Evolutionary conservation across 2,329 filamentous ascomycete genomes (phyloP).

Genomic region (Aspergillus sp.): DNA sequence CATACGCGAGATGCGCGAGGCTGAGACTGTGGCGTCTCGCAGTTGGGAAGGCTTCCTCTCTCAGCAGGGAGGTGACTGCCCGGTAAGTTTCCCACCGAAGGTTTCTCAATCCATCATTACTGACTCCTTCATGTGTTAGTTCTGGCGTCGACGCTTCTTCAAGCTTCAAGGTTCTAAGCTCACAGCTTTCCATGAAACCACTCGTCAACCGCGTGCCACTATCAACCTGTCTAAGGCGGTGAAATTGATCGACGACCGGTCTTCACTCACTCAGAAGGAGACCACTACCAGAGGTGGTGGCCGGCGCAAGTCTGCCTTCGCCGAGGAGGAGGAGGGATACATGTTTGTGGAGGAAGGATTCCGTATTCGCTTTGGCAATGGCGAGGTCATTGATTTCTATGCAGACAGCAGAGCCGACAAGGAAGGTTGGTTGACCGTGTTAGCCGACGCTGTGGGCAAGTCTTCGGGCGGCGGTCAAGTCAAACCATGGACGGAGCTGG

Average conservation of each 20-base stretch:
- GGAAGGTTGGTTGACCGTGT: constrained; percentile 89
- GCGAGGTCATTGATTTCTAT: constrained; percentile 98
- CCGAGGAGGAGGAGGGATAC: constrained; percentile 97
- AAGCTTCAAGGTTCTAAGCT: constrained; percentile 87
- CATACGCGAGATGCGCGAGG: constrained; percentile 87
- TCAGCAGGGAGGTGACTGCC: constrained; percentile 96
- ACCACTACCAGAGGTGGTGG: constrained; percentile 72
- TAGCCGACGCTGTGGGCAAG: constrained; percentile 68
- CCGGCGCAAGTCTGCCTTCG: constrained; percentile 90
- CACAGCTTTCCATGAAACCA: constrained; percentile 94
- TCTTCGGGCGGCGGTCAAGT: constrained; percentile 41
- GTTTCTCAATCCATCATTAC: not conserved
- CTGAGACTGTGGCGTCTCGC: constrained; percentile 74
- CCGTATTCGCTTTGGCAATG: constrained; percentile 97
- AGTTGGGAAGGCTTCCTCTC: constrained; percentile 87
- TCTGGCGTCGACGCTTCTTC: constrained; percentile 97
- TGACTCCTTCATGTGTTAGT: constrained; percentile 52
- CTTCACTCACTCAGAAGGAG: constrained; percentile 78
- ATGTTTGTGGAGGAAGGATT: constrained; percentile 99
- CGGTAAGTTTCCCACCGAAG: constrained; percentile 64
- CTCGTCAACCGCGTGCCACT: constrained; percentile 89
- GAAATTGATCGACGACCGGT: constrained; percentile 90
- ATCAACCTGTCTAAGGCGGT: constrained; percentile 94
- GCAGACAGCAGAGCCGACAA: constrained; percentile 86
- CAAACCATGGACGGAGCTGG: constrained; percentile 63